phyloP scores from a whole-genome alignment of 176 grass and related monocot species.

The Ampelocalamus luodianensis region DNA sequence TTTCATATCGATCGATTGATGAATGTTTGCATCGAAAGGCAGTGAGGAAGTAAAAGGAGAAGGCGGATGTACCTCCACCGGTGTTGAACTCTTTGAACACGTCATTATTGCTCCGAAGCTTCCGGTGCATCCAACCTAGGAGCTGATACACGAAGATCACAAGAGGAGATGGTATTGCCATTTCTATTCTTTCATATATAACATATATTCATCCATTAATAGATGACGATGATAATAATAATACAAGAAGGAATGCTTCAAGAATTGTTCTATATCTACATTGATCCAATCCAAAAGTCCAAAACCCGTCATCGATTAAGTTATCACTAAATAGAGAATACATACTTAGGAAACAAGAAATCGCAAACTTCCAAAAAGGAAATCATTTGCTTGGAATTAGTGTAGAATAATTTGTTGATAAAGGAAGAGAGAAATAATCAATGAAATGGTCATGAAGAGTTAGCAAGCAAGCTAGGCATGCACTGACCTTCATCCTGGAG shows the following conservation, averaged over 20 bases:
- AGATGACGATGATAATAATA: background rate
- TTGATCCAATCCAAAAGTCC: background rate
- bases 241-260: background rate
- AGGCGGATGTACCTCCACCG: constrained; percentile 47
- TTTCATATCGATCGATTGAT: background rate
- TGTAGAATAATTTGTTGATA: background rate
- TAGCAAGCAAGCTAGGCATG: background rate
- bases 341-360: background rate
- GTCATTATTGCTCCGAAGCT: constrained; percentile 75
- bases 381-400: background rate
- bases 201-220: background rate
- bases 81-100: constrained; percentile 68
- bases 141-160: constrained; percentile 54
- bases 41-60: background rate
- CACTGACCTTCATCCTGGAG: constrained; percentile 75
- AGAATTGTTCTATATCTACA: background rate
- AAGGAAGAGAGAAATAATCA: background rate
- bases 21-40: background rate
- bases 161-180: background rate
- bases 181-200: background rate
- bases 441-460: background rate
- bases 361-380: background rate
- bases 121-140: constrained; percentile 96
- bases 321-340: background rate
- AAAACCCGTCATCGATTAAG: background rate